Percentiles rank a stretch among this genome's conserved stretches.
Conservation (phyloP, 129 eudicot genomes). For the Escallonia herrerae region DNA sequence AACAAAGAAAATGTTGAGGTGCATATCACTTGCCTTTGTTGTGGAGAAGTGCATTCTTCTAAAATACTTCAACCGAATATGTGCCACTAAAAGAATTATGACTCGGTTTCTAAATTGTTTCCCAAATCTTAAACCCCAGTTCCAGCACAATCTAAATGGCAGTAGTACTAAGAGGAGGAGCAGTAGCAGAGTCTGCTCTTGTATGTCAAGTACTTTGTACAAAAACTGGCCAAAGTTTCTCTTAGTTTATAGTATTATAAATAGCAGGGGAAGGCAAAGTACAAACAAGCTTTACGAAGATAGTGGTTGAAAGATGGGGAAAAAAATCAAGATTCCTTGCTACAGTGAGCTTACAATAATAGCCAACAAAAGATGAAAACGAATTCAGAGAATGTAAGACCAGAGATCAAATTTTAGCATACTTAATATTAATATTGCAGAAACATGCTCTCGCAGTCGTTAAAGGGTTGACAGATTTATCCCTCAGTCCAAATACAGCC, state of each 20-base stretch:
- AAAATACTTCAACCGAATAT: neutral
- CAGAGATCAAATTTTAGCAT: too few species aligned
- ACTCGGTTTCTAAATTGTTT: neutral
- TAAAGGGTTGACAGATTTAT: neutral
- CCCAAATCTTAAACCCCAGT: neutral
- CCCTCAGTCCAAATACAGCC: neutral
- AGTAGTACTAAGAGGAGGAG: neutral
- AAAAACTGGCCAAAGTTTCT: too few species aligned
- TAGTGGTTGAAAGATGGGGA: neutral
- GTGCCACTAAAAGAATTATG: neutral
- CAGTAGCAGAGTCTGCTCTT: too few species aligned
- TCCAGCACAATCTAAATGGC: neutral
- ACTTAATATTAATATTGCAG: too few species aligned
- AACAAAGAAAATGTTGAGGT: neutral
- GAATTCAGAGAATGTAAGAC: too few species aligned
- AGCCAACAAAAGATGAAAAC: too few species aligned
- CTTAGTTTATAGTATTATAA: too few species aligned
- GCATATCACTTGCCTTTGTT: neutral
- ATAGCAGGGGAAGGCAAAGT: neutral
- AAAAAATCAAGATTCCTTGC: too few species aligned
- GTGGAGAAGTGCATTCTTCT: conserved; percentile 1
- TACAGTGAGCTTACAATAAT: too few species aligned
- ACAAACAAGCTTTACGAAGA: neutral
- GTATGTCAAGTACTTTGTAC: too few species aligned
- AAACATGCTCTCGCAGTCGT: too few species aligned